Evolutionary conservation across 202 grass and related monocot genomes (phyloP).

Genomic region (Setaria italica): DNA sequence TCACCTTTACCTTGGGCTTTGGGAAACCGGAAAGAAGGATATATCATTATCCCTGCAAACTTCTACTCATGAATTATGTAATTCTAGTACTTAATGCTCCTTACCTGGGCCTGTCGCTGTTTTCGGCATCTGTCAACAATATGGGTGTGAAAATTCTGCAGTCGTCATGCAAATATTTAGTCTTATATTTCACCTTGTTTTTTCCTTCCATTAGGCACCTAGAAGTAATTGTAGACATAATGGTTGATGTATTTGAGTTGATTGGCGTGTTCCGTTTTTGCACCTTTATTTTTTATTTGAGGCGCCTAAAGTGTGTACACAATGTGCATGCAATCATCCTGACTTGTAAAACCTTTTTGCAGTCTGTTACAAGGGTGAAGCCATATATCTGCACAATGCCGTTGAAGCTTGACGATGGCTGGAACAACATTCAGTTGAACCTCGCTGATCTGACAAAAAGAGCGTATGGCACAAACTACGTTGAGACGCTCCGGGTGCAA

Average conservation of each 20-base stretch:
- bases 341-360: background rate
- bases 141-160: background rate
- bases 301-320: background rate
- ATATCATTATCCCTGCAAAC: background rate
- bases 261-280: background rate
- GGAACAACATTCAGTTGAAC: slow-evolving; percentile 95
- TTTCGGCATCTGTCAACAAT: background rate
- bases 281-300: background rate
- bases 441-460: slow-evolving; percentile 79
- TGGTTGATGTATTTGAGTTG: slow-evolving; percentile 1
- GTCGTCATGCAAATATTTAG: background rate
- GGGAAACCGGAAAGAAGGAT: background rate
- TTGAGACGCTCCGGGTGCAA: slow-evolving; percentile 85
- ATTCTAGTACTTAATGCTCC: background rate
- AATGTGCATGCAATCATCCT: background rate
- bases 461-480: slow-evolving; percentile 92
- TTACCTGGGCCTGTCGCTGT: background rate
- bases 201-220: background rate
- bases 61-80: background rate
- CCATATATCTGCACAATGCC: slow-evolving; percentile 98
- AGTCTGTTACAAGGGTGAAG: slow-evolving; percentile 88
- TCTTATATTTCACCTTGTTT: background rate
- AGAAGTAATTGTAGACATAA: background rate
- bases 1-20: slow-evolving; percentile 6
- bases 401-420: slow-evolving; percentile 77